phyloP scores from a whole-genome alignment of 441 rosid genomes.

The Eutrema salsugineum region DNA sequence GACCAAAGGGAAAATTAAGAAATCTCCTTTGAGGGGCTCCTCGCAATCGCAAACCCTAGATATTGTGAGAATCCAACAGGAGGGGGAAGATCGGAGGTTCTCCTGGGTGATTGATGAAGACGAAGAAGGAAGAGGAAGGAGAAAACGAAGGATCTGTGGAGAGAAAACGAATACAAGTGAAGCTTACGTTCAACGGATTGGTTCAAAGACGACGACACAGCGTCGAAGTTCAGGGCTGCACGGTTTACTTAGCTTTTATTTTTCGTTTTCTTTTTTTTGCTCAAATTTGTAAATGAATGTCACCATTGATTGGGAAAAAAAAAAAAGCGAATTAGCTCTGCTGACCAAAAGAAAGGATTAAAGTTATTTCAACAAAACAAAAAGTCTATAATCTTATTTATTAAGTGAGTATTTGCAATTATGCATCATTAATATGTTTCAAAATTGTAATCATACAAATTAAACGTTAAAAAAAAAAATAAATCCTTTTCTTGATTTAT shows the following conservation, averaged over 20 bases:
- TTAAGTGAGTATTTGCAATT: too few species aligned
- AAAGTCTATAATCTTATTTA: too few species aligned
- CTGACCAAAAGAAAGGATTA: too few species aligned
- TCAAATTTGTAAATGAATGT: conserved; percentile 2
- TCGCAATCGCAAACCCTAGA: conserved; percentile 32
- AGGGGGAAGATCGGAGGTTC: conserved; percentile 16
- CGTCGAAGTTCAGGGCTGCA: conserved; percentile 29
- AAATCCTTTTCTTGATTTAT: too few species aligned
- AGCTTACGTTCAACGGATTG: conserved; percentile 27
- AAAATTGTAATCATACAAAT: too few species aligned
- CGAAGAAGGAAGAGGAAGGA: conserved; percentile 1
- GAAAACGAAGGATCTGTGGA: conserved; percentile 12
- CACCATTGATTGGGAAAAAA: not conserved
- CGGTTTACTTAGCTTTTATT: conserved; percentile 21
- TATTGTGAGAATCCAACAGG: conserved; percentile 11
- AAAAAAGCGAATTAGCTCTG: too few species aligned
- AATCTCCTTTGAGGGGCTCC: not conserved
- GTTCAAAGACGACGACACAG: conserved; percentile 24
- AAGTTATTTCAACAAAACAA: too few species aligned
- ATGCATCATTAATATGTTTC: too few species aligned
- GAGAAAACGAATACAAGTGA: conserved; percentile 12
- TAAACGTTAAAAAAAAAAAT: too few species aligned
- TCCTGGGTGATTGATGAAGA: not conserved
- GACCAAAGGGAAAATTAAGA: not conserved
- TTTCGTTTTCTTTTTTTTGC: not conserved